These are phyloP conservation scores for Yamadazyma conglobata DNA, from an alignment of 1,139 yeast genomes.

Conservation along the genomic window DNA sequence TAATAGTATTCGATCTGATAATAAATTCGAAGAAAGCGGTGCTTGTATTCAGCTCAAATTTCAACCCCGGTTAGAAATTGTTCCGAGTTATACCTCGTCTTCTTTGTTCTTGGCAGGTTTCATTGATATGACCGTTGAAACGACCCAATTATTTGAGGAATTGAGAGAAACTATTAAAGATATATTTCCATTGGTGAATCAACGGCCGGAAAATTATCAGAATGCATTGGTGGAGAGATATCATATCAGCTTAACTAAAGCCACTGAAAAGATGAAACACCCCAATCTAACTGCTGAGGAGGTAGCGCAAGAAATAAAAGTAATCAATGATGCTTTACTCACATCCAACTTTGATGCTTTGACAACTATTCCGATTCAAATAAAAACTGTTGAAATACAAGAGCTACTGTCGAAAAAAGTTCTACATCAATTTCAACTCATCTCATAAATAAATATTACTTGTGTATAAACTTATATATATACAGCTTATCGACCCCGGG, in stretches of 20 bases:
- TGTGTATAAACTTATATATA: too few species aligned
- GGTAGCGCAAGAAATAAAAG: neutral
- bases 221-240: neutral
- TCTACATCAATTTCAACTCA: too few species aligned
- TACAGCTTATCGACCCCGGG: too few species aligned
- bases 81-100: conserved; percentile 8
- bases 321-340: conserved; percentile 1
- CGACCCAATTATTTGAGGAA: conserved; percentile 6
- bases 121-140: conserved; percentile 3
- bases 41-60: conserved; percentile 4
- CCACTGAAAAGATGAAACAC: conserved; percentile 2
- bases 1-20: too few species aligned
- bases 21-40: too few species aligned
- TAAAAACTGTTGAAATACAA: too few species aligned
- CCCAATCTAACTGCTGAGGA: neutral
- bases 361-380: too few species aligned
- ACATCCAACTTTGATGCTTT: neutral
- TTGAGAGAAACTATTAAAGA: conserved; percentile 7
- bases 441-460: too few species aligned
- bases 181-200: neutral
- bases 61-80: conserved; percentile 7
- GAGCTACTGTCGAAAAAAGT: too few species aligned
- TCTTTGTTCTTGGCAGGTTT: conserved; percentile 10
- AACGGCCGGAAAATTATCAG: neutral
- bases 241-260: conserved; percentile 3